Base-by-base conservation (phyloP, 208 protist genomes). In the Leishmania gerbilli region DNA sequence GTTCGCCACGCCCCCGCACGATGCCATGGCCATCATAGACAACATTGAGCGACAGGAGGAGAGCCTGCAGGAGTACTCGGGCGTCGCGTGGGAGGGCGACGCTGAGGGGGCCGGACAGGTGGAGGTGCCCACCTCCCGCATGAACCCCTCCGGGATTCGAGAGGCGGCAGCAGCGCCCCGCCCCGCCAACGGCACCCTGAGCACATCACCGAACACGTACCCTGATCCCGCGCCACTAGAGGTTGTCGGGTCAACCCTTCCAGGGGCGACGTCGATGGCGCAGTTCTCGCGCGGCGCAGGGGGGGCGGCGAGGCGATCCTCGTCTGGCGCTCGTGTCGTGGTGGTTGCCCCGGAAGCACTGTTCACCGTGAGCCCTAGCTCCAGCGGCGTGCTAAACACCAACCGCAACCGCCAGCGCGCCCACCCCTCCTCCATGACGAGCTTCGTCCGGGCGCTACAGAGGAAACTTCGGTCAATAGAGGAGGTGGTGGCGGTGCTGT, bases 401-500 rank as follows among this genome's bases (percentile, higher is more conserved):
- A 65, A 81, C 62, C 77, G 80, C 81, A 79, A 77, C 56, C 72
- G 65, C 37, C 77, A 85, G 45, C 71, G 53, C n/a, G 60, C 74
- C 31, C 56, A 77, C n/a, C 21, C 76, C 3, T 60, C 71, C 27
- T 67, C 77, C n/a, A 55, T 91, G 19, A 40, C 82, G 21, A 82
- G 51, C 15, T 81, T 95, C 6, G 83, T 97, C 60, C 82, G 84
- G 15, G 92, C 93, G 34, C 85, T 97, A 74, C 95, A 97, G 82
- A 83, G 89, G 69, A 96, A 96, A 51, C 79, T 96, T 68, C 91
- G 88, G 60, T 82, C 86, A 27, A 74, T 96, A 31, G 87, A 88
- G 37, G 79, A 79, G 74, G 89, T 96, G 31, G 89, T 95, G 82
- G 86, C 94, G 83, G 87, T 88, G 21, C 80, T 97, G 42, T 95